Base-by-base conservation (phyloP, 2,329 filamentous ascomycete genomes). In the Penicillium sumatraense region DNA sequence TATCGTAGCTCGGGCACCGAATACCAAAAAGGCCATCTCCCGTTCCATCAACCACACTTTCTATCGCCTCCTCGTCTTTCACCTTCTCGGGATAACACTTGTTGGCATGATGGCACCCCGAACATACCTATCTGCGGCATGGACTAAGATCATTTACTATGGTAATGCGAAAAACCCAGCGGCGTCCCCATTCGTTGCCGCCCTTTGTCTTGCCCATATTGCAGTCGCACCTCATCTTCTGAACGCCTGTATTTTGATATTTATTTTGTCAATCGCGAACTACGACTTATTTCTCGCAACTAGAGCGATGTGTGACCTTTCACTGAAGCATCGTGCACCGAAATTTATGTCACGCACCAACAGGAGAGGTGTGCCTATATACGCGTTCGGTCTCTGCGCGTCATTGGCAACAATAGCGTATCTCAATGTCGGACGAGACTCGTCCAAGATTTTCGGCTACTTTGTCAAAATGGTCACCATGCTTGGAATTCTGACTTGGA, bases 61-160 rank as follows among this genome's bases (percentile, higher is more conserved):
- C 72, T 93, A 86, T 77, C 89, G 90, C 53, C 91, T 93, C 69
- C 74, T 91, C 63, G 79, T 92, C 77, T 92, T 93, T 80, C 93
- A 93, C 79, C 81, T 86, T 68, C 73, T 91, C 57, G 86, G 83
- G 16, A 87, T 92, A 35, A 83, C 92, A 53, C 80, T 93, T 45
- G 77, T 93, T 49, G 89, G 89, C 64, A 89, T 91, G 85, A 81
- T 88, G 49, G 86, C 93, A 7, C 88, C 89, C 2, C 91, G 88
- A 77, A 76, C 91, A 78, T 83, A 31, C 8, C 20, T 46, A 11
- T 46, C 42, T 20, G 26, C 83, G 33, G 0, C 60, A 0, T 70
- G 82, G 0, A 82, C 91, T 14, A 74, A 77, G 14, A 86, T 71
- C 49, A 63, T 53, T 2, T 57, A 72, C 18, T 54, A 73, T 14